These are phyloP conservation scores for Scheffersomyces quercinus DNA, from an alignment of 1,139 yeast species.

Conservation along the genomic window DNA sequence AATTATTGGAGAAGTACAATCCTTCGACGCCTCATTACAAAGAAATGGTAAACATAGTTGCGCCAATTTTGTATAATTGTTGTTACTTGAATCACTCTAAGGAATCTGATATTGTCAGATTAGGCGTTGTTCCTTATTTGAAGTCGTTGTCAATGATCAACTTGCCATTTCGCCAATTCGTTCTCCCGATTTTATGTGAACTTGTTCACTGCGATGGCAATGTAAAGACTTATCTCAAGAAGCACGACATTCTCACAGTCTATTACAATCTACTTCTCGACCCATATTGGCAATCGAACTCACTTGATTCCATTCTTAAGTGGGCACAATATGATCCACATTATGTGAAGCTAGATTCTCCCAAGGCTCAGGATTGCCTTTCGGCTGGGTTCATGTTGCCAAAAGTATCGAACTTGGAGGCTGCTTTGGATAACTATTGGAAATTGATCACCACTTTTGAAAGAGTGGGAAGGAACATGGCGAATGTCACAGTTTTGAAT, in stretches of 20 bases:
- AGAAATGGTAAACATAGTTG: conserved; percentile 42
- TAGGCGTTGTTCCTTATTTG: conserved; percentile 56
- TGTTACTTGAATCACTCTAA: conserved; percentile 57
- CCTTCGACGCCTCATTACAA: conserved; percentile 34
- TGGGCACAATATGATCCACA: conserved; percentile 38
- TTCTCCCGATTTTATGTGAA: conserved; percentile 64
- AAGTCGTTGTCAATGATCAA: conserved; percentile 46
- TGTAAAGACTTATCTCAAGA: conserved; percentile 41
- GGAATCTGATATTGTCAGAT: conserved; percentile 53
- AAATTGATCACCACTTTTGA: conserved; percentile 28
- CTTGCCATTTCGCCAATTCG: conserved; percentile 59
- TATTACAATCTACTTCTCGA: conserved; percentile 53
- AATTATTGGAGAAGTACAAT: conserved; percentile 27
- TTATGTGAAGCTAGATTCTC: conserved; percentile 24
- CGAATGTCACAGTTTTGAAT: conserved; percentile 26
- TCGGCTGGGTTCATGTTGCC: conserved; percentile 41
- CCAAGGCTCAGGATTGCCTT: conserved; percentile 33
- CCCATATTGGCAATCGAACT: conserved; percentile 71
- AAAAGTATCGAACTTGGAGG: conserved; percentile 43
- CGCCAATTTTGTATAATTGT: conserved; percentile 53
- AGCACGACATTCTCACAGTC: conserved; percentile 43
- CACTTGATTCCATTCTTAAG: conserved; percentile 55
- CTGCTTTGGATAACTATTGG: conserved; percentile 40
- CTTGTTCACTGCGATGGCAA: conserved; percentile 50
- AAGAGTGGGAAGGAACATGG: conserved; percentile 24